Percentiles rank a stretch among this genome's conserved stretches.
Conservation (phyloP, 305 asterid species). For the Rubia occidens region DNA sequence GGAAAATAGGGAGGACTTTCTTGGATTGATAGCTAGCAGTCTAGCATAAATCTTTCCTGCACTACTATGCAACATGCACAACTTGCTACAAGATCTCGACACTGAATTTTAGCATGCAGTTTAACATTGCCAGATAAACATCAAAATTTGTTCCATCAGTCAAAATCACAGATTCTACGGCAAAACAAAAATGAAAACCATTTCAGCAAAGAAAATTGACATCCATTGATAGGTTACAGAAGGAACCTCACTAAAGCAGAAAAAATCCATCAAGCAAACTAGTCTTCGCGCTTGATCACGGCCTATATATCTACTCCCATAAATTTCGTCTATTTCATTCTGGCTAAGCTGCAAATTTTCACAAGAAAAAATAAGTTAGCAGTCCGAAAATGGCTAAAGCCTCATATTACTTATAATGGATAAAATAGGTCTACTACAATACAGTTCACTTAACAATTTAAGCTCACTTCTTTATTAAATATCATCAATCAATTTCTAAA, state of each 20-base stretch:
- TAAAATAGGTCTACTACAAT: not conserved
- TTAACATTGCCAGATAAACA: not conserved
- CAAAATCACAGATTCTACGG: not conserved
- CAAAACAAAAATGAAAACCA: not conserved
- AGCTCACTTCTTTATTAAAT: not conserved
- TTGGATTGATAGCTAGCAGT: not conserved
- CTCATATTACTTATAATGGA: not conserved
- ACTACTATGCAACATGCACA: not conserved
- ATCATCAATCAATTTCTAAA: not conserved
- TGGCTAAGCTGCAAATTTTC: constrained; percentile 53
- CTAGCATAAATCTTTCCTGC: not conserved
- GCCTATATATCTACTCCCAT: constrained; percentile 86
- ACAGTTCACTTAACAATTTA: not conserved
- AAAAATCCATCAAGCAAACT: constrained; percentile 91
- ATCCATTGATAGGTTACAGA: not conserved
- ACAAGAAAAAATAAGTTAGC: not conserved
- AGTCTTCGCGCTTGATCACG: constrained; percentile 83
- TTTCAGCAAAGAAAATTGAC: not conserved
- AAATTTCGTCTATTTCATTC: constrained; percentile 62
- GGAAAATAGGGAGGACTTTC: not conserved
- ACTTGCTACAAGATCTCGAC: not conserved
- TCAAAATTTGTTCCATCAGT: not conserved
- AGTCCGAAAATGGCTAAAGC: not conserved
- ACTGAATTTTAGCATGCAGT: not conserved
- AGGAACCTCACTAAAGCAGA: constrained; percentile 96